Evolutionary conservation across 202 grass and related monocot species (phyloP), one percentile per base, ranked within the genome.

Genomic region (Saccharum hybrid): DNA sequence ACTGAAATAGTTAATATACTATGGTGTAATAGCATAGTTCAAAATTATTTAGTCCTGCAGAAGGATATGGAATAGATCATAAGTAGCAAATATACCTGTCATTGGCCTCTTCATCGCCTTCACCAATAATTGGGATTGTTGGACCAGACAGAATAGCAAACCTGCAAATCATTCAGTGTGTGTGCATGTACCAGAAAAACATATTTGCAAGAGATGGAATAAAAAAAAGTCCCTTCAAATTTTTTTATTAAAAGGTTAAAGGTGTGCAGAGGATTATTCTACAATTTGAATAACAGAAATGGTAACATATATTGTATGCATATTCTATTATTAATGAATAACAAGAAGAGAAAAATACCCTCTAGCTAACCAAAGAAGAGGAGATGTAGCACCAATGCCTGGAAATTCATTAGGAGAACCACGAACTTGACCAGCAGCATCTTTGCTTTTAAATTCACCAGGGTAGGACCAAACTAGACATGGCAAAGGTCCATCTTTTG

Each of bases 401-500:
- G 96, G 85, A 89, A 98, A 98, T 82, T 96, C 91, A 80, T 98
- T 98, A 70, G 96, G 96, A 56, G 96, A 98, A 62, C 96, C 96
- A 68, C 93, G 92, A 46, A 98, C 96, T 93, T 98, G 96, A 68
- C 96, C 93, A 48, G 96, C 96, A 79, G 96, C 96, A 86, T 99
- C 93, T 92, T 99, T 99, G 65, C 93, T 99, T 93, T 96, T 99
- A 86, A 99, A 99, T 74, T 99, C 93, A 81, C 93, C 96, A 78
- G 96, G 96, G 72, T 99, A 99, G 66, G 96, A 95, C 96, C 96
- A 99, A 78, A 96, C 85, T 72, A 99, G 82, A 82, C 96, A 99
- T 63, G 96, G 93, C 85, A 99, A 76, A 76, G 93, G 91, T 76
- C 89, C 96, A 87, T 99, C 89, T 80, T 89, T 88, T 66, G 88